Evolutionary conservation across 2,329 filamentous ascomycete genomes (phyloP), one percentile per base, ranked within the genome.

Genomic region (Scedosporium dehoogii): DNA sequence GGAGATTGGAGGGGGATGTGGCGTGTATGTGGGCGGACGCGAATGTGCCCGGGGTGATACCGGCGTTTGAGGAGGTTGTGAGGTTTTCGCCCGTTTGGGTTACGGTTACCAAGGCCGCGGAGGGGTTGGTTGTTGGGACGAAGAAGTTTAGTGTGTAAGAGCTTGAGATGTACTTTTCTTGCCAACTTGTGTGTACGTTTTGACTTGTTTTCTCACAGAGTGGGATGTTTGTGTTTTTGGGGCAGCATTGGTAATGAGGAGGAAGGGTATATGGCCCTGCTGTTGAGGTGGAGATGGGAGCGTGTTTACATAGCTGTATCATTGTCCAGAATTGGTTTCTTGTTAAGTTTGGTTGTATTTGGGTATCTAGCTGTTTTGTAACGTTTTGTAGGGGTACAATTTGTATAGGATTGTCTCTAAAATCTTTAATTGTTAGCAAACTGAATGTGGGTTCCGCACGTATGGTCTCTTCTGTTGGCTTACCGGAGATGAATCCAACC

Each of bases 1-100:
- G 58, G 33, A 25, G 6, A 21, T 71, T 91, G 41, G 81, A 79
- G 66, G 90, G 92, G 1, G 81, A 77, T 41, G 85, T 92, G 1
- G 81, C 87, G 16, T 97, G 94, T 74, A 78, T 90, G 38, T 97
- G 92, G 92, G 91, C 88, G 69, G 94, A 99, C 75, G 86, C 84
- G 55, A 97, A 97, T 69, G 76, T 78, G 42, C 73, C 75, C 2
- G 87, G 85, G 3, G 80, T 81, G 1, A 92, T 97, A 58, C 92
- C 93, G 0, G 92, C 92, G 0, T 82, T 93, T 60, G 89, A 94
- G 68, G 92, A 97, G 74, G 79, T 90, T 58, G 78, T 83, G 67
- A 82, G 86, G 71, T 97, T 86, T 74, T 81, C 86, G 67, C 94
- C 94, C 0, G 77, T 79, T 4, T 99, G 94, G 94, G 85, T 86